Conservation (phyloP, 2,329 filamentous ascomycete genomes). For the Aulographum hederae region DNA sequence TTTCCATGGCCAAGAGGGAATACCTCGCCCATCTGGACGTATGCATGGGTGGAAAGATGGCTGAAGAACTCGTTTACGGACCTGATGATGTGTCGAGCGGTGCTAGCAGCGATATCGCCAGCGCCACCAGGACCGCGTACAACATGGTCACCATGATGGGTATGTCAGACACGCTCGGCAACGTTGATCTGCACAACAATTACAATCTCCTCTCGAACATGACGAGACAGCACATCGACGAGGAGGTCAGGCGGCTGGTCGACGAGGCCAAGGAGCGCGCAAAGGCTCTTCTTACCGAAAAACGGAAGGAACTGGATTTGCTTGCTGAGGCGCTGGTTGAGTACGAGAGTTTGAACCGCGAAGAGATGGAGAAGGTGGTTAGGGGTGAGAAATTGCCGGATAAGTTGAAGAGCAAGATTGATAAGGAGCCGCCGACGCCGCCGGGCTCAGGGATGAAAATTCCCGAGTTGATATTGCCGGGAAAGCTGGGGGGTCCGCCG, state of each 20-base stretch:
- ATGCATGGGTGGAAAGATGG: constrained; percentile 70
- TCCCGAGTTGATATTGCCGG: too few species aligned
- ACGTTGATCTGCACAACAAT: constrained; percentile 69
- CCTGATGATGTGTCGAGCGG: constrained; percentile 83
- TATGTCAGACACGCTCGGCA: constrained; percentile 76
- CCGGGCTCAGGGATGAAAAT: too few species aligned
- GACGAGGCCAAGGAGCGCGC: constrained; percentile 68
- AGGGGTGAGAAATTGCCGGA: constrained; percentile 63
- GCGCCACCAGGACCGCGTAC: constrained; percentile 68
- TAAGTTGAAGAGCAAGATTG: too few species aligned
- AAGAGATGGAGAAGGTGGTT: constrained; percentile 82
- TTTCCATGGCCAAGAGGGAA: constrained; percentile 72
- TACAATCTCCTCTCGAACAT: constrained; percentile 70
- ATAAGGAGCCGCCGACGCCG: too few species aligned
- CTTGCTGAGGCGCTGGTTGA: constrained; percentile 79
- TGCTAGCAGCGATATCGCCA: constrained; percentile 64
- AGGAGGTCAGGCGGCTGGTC: constrained; percentile 69
- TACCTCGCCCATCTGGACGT: constrained; percentile 67
- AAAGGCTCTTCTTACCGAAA: constrained; percentile 48
- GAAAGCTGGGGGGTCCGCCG: too few species aligned
- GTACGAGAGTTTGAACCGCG: constrained; percentile 80
- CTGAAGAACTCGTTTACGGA: constrained; percentile 82
- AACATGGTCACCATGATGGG: constrained; percentile 76
- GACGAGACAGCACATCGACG: constrained; percentile 73
- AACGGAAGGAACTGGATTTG: constrained; percentile 69